Base-by-base conservation (phyloP, 1,284 basidiomycete species). In the Xerocomus minutiporus region DNA sequence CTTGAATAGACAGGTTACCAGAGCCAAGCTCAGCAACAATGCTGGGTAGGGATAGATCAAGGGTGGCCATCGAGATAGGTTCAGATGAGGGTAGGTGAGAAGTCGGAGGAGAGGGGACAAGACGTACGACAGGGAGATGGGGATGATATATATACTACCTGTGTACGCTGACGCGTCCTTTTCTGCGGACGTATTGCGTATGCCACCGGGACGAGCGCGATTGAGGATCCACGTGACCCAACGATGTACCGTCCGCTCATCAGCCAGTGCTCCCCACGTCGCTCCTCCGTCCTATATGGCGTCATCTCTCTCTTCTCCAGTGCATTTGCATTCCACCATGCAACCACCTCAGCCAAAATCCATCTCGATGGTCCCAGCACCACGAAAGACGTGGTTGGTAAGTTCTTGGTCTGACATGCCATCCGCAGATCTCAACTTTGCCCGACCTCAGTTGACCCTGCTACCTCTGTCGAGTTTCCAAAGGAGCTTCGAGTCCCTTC, bases 381-480 rank as follows among this genome's bases (percentile, higher is more conserved):
- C 38, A 28, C 52, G 6, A 46, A 48, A 23, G 65, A 63, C 26
- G 56, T 67, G 17, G 48, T 60, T 58, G 67, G 66, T 60, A 52
- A 32, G 59, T 40, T 25, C n/a, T 20, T 26, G 2, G 25, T 20
- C 26, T 4, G 8, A 9, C 41, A 17, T 29, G 8, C n/a, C 23
- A 29, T 29, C 41, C 2, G 15, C 8, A 15, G 26, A 15, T 9
- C 40, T 47, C 46, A 46, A 12, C 23, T 5, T 7, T 23, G 25
- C 39, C 29, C 28, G 5, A 35, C 39, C 9, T 34, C 29, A 67
- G 87, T 77, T 57, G 88, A 91, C 63, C 80, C 82, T 39, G 85
- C 81, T 15, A 88, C 88, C 3, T 81, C 80, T 8, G 82, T 91
- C 56, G 72, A 76, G 53, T 91, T 91, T 62, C 88, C 88, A 3